Conservation (phyloP, 306 rosid species). For the Vachellia collinsii region DNA sequence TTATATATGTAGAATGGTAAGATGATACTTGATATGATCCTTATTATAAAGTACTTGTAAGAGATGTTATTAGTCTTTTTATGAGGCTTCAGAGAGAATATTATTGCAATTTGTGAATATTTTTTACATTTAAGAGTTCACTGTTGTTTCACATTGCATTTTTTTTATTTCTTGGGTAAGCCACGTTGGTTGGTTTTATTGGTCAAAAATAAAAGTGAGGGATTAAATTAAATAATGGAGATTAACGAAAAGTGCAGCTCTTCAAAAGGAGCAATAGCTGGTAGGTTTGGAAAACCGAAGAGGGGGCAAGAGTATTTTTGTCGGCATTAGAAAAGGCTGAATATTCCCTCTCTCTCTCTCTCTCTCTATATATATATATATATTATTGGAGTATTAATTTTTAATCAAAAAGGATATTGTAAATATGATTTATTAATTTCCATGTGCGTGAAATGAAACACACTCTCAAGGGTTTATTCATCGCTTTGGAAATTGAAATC, state of each 20-base stretch:
- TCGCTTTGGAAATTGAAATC: constrained; percentile 16
- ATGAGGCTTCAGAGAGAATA: too few relatives aligned
- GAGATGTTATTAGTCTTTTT: too few relatives aligned
- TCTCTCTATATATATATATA: too few relatives aligned
- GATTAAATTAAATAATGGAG: not conserved
- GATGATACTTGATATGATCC: too few relatives aligned
- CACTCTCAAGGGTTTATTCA: constrained; percentile 1
- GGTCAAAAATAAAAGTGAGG: not conserved
- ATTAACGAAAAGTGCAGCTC: not conserved
- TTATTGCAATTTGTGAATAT: too few relatives aligned
- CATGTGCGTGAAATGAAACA: not conserved
- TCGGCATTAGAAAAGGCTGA: constrained; percentile 69
- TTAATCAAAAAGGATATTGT: not conserved
- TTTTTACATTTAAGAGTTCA: too few relatives aligned
- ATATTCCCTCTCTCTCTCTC: constrained; percentile 32
- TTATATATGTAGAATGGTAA: too few relatives aligned
- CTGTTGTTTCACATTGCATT: too few relatives aligned
- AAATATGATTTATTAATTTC: not conserved
- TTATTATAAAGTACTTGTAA: too few relatives aligned
- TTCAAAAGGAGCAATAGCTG: constrained; percentile 29
- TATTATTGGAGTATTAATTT: not conserved
- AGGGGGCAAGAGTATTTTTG: constrained; percentile 59
- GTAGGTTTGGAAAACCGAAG: constrained; percentile 12
- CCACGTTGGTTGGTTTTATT: too few relatives aligned
- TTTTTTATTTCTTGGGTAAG: too few relatives aligned